Evolutionary conservation across 179 eudicot species (phyloP), one percentile per base, ranked within the genome.

Genomic region (Silene vulgaris): DNA sequence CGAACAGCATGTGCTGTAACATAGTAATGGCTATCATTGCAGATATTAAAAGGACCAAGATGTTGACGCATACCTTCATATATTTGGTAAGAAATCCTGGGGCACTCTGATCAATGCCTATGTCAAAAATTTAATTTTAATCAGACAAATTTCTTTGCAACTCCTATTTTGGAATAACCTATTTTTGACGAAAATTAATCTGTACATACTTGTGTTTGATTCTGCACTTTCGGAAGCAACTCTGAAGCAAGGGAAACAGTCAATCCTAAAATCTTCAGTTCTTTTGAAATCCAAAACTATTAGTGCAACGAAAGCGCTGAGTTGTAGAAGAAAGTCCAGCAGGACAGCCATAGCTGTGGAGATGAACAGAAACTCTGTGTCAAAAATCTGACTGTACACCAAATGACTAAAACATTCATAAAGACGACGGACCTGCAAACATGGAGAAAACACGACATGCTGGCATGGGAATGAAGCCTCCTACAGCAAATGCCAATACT

Each of bases 371-470:
- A 43, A 61, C 37, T 77, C 66, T 37, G 76, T 5, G 69, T 59
- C 37, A 50, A 74, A 68, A 69, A 50, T 66, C 64, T 7, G 26
- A 56, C 72, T 20, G 57, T 52, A 32, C n/a, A 65, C 20, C 20
- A 64, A 69, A 50, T 43, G 20, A 60, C 48, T 20, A 64, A 68
- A 56, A 59, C 40, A 70, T 43, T 32, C 30, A 76, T 28, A 74
- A 82, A 79, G 75, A 73, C 69, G 61, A 67, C 84, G 65, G 30
- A 95, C 99, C 99, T 87, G 99, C 99, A 87, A 92, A 92, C 97
- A 95, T 88, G 69, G 99, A 95, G 79, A 95, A 95, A 20, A 90
- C 99, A 73, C 97, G 97, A 86, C 95, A 89, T 72, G 99, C 99
- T 62, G 99, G 99, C 97, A 90, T 88, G 54, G 97, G 85, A 82